Base-by-base conservation (phyloP, 2,329 filamentous ascomycete species). In the Epicoccum sorghinum region DNA sequence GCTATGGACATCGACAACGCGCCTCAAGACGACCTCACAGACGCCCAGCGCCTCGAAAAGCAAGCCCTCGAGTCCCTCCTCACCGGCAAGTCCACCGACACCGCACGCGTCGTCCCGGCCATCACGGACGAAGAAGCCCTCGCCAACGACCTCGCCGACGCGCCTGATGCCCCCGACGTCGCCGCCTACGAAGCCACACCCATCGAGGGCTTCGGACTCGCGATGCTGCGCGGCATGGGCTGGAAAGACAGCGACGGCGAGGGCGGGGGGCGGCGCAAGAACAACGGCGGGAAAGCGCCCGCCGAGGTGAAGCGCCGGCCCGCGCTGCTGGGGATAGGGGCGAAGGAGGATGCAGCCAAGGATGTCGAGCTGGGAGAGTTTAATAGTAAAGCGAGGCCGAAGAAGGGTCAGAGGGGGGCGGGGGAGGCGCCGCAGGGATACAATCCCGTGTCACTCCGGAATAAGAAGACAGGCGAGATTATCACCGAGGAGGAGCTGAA, bases 161-260 rank as follows among this genome's bases (percentile, higher is more conserved):
- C 91, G 1, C 92, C 91, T 1, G 89, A 91, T 22, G 82, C 85
- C 27, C 88, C 91, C 4, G 90, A 87, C 0, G 78, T 96, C 14
- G 89, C 90, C 30, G 91, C 95, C 67, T 98, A 98, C 76, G 88
- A 89, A 54, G 87, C 89, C 10, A 89, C 96, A 58, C 93, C 95
- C 0, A 91, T 98, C 13, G 93, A 97, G 64, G 92, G 97, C 65
- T 99, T 98, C 62, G 95, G 95, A 7, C 89, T 92, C 14, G 92
- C 93, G 0, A 81, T 98, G 60, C 82, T 99, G 32, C 86, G 93
- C 29, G 92, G 93, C 8, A 97, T 98, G 90, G 95, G 95, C 7
- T 97, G 93, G 93, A 92, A 97, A 67, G 85, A 87, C 59, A 86
- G 82, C 14, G 80, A 85, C 58, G 76, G 79, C 35, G 80, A 86